Evolutionary conservation across 257 asterid species (phyloP), one percentile per base, ranked within the genome.

Genomic region (Penstemon newberryi): DNA sequence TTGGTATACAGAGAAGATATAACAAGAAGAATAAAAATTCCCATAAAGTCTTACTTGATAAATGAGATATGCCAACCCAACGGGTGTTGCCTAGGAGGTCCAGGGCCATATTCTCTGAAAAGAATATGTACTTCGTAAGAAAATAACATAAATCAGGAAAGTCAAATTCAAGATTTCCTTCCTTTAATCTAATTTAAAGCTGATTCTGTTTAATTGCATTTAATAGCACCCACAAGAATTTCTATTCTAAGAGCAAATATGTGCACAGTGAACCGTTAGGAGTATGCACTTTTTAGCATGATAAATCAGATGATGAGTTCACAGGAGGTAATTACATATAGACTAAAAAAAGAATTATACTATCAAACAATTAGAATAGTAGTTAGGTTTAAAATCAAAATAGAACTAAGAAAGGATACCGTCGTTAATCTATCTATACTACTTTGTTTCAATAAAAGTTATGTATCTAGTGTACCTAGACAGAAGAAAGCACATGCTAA

Each of bases 51-150:
- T 78, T 77, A 88, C 97, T 90, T 90, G 71, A 90, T 85, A 75
- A 84, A 90, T 59, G 96, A 84, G 74, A 84, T 86, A 70, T 90
- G 97, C 91, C 94, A 88, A 70, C 90, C 90, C 80, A 90, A 76
- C 55, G 89, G 77, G 12, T 81, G 83, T 37, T 79, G 92, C 72
- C 79, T 76, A 70, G 77, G 72, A 66, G 82, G 86, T 73, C 83
- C 87, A 53, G 57, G 82, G 12, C 66, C 81, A 74, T 69, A 60
- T 75, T 84, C 94, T 52, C 94, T 54, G 63, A 51, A 68, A 46
- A 5, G 51, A 68, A 59, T 11, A 38, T 44, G 5, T 39, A 41
- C 25, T 38, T 44, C 42, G 39, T 15, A 59, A 61, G 43, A 65
- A 37, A 53, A 53, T 18, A 56, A 52, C 57, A 73, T 70, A 60